A percentile compares a stretch with the other conserved stretches of the same genome.
Conservation (phyloP, 208 protist species). For the Crithidia brevicula region DNA sequence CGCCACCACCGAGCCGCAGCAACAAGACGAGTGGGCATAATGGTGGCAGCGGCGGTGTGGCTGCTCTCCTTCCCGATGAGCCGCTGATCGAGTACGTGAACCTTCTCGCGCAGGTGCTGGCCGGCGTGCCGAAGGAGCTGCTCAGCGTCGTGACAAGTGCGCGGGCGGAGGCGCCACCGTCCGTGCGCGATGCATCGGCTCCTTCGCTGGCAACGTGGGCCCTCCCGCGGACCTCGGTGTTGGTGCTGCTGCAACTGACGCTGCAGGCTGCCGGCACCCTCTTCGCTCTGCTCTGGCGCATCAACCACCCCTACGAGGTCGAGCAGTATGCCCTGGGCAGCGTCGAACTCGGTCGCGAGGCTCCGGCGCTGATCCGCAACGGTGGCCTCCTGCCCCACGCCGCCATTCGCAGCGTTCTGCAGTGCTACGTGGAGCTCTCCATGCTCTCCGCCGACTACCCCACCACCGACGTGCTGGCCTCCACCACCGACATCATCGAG, state of each 20-base stretch:
- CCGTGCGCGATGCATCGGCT: neutral
- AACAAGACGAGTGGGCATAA: neutral
- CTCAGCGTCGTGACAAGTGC: constrained; percentile 23
- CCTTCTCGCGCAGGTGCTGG: constrained; percentile 65
- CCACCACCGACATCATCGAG: constrained; percentile 61
- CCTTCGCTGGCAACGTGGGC: constrained; percentile 15
- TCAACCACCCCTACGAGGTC: constrained; percentile 69
- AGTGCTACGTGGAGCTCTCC: constrained; percentile 73
- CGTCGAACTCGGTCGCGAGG: constrained; percentile 36
- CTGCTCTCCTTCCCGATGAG: constrained; percentile 51
- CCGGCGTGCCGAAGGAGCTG: constrained; percentile 74
- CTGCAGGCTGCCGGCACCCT: constrained; percentile 51
- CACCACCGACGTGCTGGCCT: constrained; percentile 32
- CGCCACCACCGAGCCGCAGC: constrained; percentile 10
- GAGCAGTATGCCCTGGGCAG: constrained; percentile 45
- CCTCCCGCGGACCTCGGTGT: constrained; percentile 34
- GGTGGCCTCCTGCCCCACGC: constrained; percentile 73
- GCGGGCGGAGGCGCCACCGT: neutral
- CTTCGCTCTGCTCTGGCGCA: constrained; percentile 81
- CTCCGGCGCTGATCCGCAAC: constrained; percentile 34
- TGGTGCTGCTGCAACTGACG: constrained; percentile 58
- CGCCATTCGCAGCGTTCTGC: constrained; percentile 77
- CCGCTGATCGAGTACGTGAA: constrained; percentile 69
- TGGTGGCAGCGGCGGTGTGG: neutral
- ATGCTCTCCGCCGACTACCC: constrained; percentile 39